phyloP scores from a whole-genome alignment of 2,329 filamentous ascomycete genomes.

The Epichloe uncinata region DNA sequence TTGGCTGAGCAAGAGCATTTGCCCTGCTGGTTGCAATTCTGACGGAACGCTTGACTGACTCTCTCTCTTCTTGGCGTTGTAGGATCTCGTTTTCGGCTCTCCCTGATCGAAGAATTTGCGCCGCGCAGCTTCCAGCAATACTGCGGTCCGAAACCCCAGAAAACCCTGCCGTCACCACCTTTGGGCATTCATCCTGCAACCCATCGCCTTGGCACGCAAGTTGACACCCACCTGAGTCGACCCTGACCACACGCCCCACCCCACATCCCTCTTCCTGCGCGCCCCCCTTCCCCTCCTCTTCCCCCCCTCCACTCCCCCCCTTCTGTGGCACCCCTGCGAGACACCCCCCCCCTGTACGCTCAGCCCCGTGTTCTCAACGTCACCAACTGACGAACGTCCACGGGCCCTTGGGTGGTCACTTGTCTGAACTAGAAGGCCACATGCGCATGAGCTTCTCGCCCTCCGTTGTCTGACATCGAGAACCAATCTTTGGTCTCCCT shows the following conservation, averaged over 20 bases:
- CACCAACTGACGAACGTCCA: constrained; percentile 25
- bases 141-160: background rate
- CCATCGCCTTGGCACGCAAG: background rate
- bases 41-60: background rate
- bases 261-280: background rate
- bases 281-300: too few species aligned
- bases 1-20: too few species aligned
- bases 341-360: constrained; percentile 12
- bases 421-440: constrained; percentile 13
- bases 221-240: background rate
- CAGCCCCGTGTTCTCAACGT: constrained; percentile 32
- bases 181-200: background rate
- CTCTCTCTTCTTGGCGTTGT: background rate
- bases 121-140: background rate
- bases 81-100: background rate
- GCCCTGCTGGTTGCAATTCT: too few species aligned
- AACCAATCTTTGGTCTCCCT: constrained; percentile 7
- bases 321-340: background rate
- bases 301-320: too few species aligned
- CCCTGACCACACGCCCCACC: background rate
- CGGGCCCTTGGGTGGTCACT: constrained; percentile 17
- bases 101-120: background rate
- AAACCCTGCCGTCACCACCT: background rate
- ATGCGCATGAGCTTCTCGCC: constrained; percentile 15
- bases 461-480: constrained; percentile 10